These are phyloP conservation scores for Tolypocladium album DNA, from an alignment of 2,329 filamentous ascomycete species.

Conservation along the genomic window DNA sequence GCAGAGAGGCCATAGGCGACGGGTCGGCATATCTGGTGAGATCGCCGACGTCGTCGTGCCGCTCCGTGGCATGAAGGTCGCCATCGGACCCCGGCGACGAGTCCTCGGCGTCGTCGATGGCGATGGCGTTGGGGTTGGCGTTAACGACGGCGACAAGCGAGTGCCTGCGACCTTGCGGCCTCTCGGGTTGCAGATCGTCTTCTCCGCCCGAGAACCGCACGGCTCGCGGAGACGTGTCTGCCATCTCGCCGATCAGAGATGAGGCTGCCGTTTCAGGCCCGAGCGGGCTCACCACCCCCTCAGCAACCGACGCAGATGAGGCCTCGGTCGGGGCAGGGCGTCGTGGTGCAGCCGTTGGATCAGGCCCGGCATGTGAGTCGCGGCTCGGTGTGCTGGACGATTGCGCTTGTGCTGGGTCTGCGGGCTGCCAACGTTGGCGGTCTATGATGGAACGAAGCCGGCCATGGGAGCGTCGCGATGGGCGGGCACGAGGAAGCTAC, in stretches of 20 bases:
- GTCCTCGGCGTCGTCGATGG: constrained; percentile 13
- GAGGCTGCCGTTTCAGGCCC: not conserved
- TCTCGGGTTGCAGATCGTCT: constrained; percentile 30
- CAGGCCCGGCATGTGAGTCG: not conserved
- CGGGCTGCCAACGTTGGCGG: not conserved
- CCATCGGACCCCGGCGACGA: constrained; percentile 17
- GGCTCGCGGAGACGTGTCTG: constrained; percentile 42
- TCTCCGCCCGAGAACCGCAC: constrained; percentile 45
- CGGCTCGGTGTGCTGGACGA: not conserved
- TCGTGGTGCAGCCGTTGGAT: not conserved
- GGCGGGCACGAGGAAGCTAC: not conserved
- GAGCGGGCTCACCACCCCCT: not conserved
- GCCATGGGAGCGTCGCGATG: not conserved
- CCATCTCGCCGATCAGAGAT: constrained; percentile 12
- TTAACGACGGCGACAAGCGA: constrained; percentile 9
- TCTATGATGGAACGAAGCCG: not conserved
- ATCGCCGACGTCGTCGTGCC: constrained; percentile 35
- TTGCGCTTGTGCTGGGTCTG: not conserved
- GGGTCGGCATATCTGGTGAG: constrained; percentile 33
- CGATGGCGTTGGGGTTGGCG: not conserved
- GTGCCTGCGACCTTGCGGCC: constrained; percentile 26
- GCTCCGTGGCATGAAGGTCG: constrained; percentile 36
- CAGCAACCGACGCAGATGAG: not conserved
- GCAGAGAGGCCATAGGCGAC: constrained; percentile 30
- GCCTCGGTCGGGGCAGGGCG: not conserved